phyloP scores from a whole-genome alignment of 352 stramenopile genomes.

The Phytophthora citricola region DNA sequence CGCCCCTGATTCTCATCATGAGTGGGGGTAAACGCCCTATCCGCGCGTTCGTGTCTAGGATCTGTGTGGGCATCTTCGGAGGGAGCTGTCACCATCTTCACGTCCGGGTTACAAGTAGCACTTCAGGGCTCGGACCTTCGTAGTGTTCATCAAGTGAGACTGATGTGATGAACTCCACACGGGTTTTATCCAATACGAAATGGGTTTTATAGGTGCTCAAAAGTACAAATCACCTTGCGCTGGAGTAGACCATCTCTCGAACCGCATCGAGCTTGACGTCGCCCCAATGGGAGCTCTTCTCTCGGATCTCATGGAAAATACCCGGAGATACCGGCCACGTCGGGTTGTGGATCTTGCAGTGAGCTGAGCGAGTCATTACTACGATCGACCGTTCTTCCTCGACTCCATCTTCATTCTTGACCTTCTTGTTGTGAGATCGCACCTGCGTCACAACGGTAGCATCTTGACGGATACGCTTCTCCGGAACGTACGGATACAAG shows the following conservation, averaged over 20 bases:
- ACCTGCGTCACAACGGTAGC: slow-evolving; percentile 33
- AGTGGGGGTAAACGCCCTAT: no score
- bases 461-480: slow-evolving; percentile 39
- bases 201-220: not conserved
- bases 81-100: not conserved
- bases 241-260: slow-evolving; percentile 24
- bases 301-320: slow-evolving; percentile 44
- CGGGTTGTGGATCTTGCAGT: slow-evolving; percentile 24
- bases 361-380: slow-evolving; percentile 29
- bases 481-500: slow-evolving; percentile 37
- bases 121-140: no score
- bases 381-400: slow-evolving; percentile 32
- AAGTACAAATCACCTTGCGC: not conserved
- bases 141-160: no score
- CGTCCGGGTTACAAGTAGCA: no score
- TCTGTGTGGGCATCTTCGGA: no score
- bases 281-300: slow-evolving; percentile 47
- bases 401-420: slow-evolving; percentile 8
- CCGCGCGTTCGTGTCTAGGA: not conserved
- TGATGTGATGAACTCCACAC: not conserved
- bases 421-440: slow-evolving; percentile 19
- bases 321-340: slow-evolving; percentile 21
- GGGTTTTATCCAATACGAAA: not conserved
- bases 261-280: slow-evolving; percentile 47
- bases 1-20: no score